Evolutionary conservation across 148 eudicot species (phyloP).

Genomic region (Beta vulgaris): DNA sequence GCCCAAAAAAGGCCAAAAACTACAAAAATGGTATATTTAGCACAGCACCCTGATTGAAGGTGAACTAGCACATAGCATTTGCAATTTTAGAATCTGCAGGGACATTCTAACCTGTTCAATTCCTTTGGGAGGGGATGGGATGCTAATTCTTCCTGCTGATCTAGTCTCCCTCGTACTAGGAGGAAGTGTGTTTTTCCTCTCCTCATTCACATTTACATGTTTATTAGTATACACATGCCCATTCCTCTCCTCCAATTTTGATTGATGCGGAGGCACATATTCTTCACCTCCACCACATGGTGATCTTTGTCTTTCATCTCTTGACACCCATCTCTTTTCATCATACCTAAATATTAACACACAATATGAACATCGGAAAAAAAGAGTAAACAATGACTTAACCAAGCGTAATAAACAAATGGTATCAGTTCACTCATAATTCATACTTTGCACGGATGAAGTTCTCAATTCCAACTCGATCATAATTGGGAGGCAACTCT

Average conservation of each 20-base stretch:
- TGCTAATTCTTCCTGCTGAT: constrained; percentile 51
- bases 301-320: constrained; percentile 54
- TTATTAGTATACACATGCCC: constrained; percentile 43
- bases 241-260: constrained; percentile 56
- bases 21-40: neutral
- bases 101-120: constrained; percentile 52
- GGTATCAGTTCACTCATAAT: constrained; percentile 10
- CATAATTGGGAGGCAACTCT: constrained; percentile 93
- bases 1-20: neutral
- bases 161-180: constrained; percentile 40
- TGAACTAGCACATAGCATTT: neutral
- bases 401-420: neutral
- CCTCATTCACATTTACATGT: constrained; percentile 42
- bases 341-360: constrained; percentile 61
- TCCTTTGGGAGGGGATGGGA: constrained; percentile 84
- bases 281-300: constrained; percentile 59
- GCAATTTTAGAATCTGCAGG: neutral
- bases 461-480: constrained; percentile 98
- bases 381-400: neutral
- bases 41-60: neutral
- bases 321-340: constrained; percentile 90
- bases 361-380: constrained; percentile 4
- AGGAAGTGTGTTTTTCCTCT: constrained; percentile 46
- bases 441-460: constrained; percentile 97
- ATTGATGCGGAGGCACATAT: constrained; percentile 49